A percentile compares a stretch with the other conserved stretches of the same genome.
phyloP scores from a whole-genome alignment of 1,139 yeast genomes.

The Taiozyma sp. region DNA sequence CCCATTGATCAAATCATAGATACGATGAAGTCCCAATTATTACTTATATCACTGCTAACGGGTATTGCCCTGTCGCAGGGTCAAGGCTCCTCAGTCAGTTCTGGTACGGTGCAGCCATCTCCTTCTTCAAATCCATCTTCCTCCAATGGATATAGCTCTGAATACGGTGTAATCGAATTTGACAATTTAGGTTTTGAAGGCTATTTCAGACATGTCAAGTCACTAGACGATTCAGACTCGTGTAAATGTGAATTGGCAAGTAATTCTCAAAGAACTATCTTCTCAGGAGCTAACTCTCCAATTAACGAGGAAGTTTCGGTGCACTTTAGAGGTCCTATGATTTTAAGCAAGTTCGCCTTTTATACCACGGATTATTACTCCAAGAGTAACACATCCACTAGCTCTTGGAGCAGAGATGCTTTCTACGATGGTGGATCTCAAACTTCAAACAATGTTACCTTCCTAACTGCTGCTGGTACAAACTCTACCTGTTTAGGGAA shows the following conservation, averaged over 20 bases:
- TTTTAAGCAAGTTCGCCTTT: slow-evolving; percentile 19
- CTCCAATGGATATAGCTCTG: slow-evolving; percentile 9
- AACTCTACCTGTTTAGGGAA: slow-evolving; percentile 58
- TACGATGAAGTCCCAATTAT: neutral
- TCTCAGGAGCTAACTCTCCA: slow-evolving; percentile 65
- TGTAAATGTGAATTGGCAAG: slow-evolving; percentile 48
- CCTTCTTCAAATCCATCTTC: slow-evolving; percentile 9
- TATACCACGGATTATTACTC: slow-evolving; percentile 25
- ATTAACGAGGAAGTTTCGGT: slow-evolving; percentile 68
- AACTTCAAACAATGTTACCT: slow-evolving; percentile 55
- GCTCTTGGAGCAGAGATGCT: slow-evolving; percentile 42
- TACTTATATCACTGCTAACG: neutral
- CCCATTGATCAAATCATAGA: neutral
- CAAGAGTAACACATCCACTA: slow-evolving; percentile 27
- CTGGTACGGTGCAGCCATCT: neutral
- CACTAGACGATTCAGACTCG: slow-evolving; percentile 37
- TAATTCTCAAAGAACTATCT: slow-evolving; percentile 30
- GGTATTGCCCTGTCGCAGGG: slow-evolving; percentile 5
- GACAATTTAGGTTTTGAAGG: slow-evolving; percentile 67
- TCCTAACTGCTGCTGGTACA: slow-evolving; percentile 49
- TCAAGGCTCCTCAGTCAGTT: neutral
- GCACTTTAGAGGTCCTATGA: slow-evolving; percentile 75
- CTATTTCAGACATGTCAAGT: slow-evolving; percentile 54
- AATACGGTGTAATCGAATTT: slow-evolving; percentile 43
- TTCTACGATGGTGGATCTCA: slow-evolving; percentile 36